Evolutionary conservation across 495 filamentous ascomycete species (phyloP).

Genomic region (Penicillium tannophilum): DNA sequence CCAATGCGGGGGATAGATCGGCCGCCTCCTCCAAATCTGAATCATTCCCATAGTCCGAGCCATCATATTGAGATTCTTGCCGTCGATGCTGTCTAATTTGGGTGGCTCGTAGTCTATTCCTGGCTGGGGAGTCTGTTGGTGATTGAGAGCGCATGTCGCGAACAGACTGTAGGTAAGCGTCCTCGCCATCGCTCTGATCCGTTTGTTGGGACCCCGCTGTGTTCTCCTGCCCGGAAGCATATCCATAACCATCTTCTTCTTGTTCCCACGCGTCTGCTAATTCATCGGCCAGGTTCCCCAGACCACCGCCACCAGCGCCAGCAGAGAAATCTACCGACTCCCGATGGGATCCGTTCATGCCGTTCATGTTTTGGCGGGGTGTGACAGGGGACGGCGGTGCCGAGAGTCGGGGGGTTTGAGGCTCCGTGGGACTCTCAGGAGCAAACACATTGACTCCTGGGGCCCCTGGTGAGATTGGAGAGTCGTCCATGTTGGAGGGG

Average conservation of each 20-base stretch:
- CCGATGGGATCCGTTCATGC: constrained; percentile 52
- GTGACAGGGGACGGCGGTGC: constrained; percentile 61
- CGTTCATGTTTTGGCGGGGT: constrained; percentile 56
- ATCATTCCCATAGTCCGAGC: constrained; percentile 63
- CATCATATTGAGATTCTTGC: constrained; percentile 55
- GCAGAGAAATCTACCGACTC: constrained; percentile 47
- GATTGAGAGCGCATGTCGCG: constrained; percentile 32
- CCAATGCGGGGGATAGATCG: constrained; percentile 71
- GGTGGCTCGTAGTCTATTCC: constrained; percentile 34
- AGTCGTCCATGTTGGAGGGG: constrained; percentile 59
- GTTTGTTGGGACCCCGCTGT: constrained; percentile 35
- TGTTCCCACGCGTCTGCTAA: constrained; percentile 61
- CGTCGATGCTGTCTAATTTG: constrained; percentile 45
- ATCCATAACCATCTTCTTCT: constrained; percentile 56
- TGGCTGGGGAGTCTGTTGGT: constrained; percentile 32
- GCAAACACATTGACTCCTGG: constrained; percentile 38
- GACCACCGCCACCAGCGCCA: constrained; percentile 53
- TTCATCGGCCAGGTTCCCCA: constrained; percentile 86
- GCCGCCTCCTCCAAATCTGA: constrained; percentile 70
- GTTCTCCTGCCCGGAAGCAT: constrained; percentile 46
- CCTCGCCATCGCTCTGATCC: constrained; percentile 38
- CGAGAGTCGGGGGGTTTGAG: constrained; percentile 54
- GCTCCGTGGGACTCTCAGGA: constrained; percentile 42
- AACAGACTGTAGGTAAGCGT: constrained; percentile 33
- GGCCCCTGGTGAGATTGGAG: constrained; percentile 46